Base-by-base conservation (phyloP, 768 basidiomycete genomes). In the Crucibulum laeve region DNA sequence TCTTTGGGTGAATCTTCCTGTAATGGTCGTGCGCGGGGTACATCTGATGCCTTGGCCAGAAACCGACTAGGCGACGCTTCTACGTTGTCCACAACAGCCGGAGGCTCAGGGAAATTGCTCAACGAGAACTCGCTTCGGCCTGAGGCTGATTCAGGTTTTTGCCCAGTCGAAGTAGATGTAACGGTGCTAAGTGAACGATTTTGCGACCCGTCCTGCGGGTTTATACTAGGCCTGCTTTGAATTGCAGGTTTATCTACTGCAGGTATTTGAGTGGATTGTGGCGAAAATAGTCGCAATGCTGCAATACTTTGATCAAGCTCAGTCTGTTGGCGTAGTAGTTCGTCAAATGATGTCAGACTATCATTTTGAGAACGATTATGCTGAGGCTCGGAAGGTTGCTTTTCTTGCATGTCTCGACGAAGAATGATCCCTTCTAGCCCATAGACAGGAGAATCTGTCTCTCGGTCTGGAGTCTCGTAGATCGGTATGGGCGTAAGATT, bases 261-360 rank as follows among this genome's bases (percentile, higher is more conserved):
- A 10, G 36, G 19, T 10, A 10, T 10, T 13, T n/a, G 40, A 42
- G 5, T 25, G 19, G 40, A 24, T 32, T 40, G 44, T 19, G 61
- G 55, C 26, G 72, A 68, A 48, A 77, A 71, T 19, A 76, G 45
- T 33, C 68, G 71, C 36, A 87, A 65, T 25, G 72, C 74, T 22
- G 77, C 77, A 40, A 87, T 84, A 45, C 72, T 83, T 55, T 67
- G 67, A 52, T 85, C 84, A 40, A 87, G 67, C 47, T 85, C 80
- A 2, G 59, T 71, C 55, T 84, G 82, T 53, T 83, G 76, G 18
- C 77, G 76, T 33, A 80, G 52, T 25, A 87, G 65, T 41, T 74
- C 69, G 26, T 76, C 71, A 18, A 80, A 61, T 1, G 79, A 75
- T 14, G 58, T 60, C 26, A 55, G 46, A 14, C 64, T 62, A n/a